Base-by-base conservation (phyloP, 2,329 filamentous ascomycete species). In the Colletotrichum sp. region DNA sequence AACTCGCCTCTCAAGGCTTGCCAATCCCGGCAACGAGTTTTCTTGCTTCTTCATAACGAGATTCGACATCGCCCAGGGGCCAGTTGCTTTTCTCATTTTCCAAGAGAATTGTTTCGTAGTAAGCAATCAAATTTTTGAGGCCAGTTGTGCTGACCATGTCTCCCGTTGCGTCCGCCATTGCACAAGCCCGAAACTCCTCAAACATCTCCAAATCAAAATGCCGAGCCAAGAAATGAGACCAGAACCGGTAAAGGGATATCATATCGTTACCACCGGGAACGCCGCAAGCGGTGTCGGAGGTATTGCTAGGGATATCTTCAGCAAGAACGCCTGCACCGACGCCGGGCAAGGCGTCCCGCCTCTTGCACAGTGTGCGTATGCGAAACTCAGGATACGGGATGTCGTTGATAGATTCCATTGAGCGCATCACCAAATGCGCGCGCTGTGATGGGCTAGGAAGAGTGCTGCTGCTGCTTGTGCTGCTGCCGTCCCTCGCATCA, bases 181-280 rank as follows among this genome's bases (percentile, higher is more conserved):
- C 94, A 82, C 90, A 88, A 80, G 87, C 86, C 78, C 92, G 91
- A 86, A 96, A 95, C 83, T 96, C 94, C 81, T 91, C 87, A 86
- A 96, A 96, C 91, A 96, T 94, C 81, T 87, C 88, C 75, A 89
- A 88, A 83, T 96, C 94, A 89, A 96, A 95, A 85, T 94, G 93
- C 80, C 91, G 89, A 78, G 92, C 89, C 78, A 96, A 88, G 81
- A 94, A 95, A 82, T 93, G 91, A 24, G 92, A 92, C 93, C 94
- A 96, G 86, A 95, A 95, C 78, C 92, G 89, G 86, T 95, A 95
- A 34, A 95, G 89, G 75, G 92, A 88, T 81, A 91, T 89, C 88
- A 94, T 92, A 80, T 92, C 89, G 16, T 12, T 34, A 34, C 59
- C 59, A 21, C 59, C 59, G 28, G 59, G 59, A 62, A 62, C 59